phyloP scores from a whole-genome alignment of 2,329 filamentous ascomycete genomes.

The Chrysoporthe deuterocubensis region DNA sequence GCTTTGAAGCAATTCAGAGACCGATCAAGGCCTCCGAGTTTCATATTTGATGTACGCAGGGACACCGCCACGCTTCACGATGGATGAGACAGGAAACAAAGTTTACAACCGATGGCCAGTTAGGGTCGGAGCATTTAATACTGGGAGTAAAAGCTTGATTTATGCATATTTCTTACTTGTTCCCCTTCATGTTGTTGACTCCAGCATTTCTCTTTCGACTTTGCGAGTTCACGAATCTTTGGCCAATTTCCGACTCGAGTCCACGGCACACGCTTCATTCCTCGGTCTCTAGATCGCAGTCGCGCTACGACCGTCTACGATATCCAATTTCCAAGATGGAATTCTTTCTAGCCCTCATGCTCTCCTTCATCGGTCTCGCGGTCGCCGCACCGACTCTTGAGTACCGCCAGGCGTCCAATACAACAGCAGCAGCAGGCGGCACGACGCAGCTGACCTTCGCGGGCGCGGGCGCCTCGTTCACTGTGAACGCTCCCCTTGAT shows the following conservation, averaged over 20 bases:
- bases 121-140: background rate
- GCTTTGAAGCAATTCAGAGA: background rate
- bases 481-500: constrained; percentile 17
- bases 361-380: constrained; percentile 2
- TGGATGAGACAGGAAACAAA: constrained; percentile 10
- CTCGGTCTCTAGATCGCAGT: background rate
- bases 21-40: background rate
- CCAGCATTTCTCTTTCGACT: background rate
- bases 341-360: background rate
- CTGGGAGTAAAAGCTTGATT: background rate
- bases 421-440: constrained; percentile 7
- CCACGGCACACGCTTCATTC: background rate
- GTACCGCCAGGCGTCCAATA: constrained; percentile 4
- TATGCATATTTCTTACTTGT: background rate
- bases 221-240: background rate
- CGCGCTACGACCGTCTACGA: no score
- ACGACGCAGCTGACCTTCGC: constrained; percentile 24
- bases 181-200: background rate
- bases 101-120: background rate
- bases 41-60: background rate
- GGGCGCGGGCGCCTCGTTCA: constrained; percentile 21
- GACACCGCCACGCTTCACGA: constrained; percentile 11
- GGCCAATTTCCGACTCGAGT: background rate
- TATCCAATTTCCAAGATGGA: background rate
- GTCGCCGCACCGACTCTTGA: constrained; percentile 15